Base-by-base conservation (phyloP, 1,284 basidiomycete species). In the Ganoderma boninense region DNA sequence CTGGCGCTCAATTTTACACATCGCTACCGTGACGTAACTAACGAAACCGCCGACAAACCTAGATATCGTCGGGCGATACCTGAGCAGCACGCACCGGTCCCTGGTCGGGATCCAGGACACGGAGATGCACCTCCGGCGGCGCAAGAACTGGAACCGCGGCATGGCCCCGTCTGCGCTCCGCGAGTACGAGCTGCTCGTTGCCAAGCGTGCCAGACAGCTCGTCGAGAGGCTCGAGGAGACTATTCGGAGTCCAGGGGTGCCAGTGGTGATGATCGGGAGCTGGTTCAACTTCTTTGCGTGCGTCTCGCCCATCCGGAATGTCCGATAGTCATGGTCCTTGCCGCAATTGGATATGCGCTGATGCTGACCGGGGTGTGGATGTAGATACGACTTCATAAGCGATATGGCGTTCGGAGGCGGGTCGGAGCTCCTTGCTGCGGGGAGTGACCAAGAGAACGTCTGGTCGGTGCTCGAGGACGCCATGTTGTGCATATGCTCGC, bases 131-230 rank as follows among this genome's bases (percentile, higher is more conserved):
- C 75, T 79, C 0, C 77, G 78, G 14, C 74, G 82, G 35, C 82
- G 85, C 32, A 79, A 79, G 66, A 79, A 80, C 6, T 86, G 85
- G 86, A 83, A 81, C 67, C 77, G 79, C 40, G 85, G 80, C 5
- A 82, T 86, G 69, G 80, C 77, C 62, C 77, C 79, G 4, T 73
- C 78, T 20, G 76, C 83, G 8, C 68, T 87, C n/a, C 82, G 76
- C 69, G 82, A 81, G 29, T 86, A 85, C 65, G 77, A 82, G 61
- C 79, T 79, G 0, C 69, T 83, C 23, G 72, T 85, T 63, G 67
- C 73, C 26, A 69, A 71, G 49, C 76, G 83, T 2, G 29, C 4
- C 2, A 2, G 29, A 2, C 29, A 32, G 29, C 29, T 32, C 29
- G n/a, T 78, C 79, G 16, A 71, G 61, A 13, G 81, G 67, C 75